These are phyloP conservation scores for Fusarium sp. DNA, from an alignment of 2,329 filamentous ascomycete genomes.

Conservation along the genomic window DNA sequence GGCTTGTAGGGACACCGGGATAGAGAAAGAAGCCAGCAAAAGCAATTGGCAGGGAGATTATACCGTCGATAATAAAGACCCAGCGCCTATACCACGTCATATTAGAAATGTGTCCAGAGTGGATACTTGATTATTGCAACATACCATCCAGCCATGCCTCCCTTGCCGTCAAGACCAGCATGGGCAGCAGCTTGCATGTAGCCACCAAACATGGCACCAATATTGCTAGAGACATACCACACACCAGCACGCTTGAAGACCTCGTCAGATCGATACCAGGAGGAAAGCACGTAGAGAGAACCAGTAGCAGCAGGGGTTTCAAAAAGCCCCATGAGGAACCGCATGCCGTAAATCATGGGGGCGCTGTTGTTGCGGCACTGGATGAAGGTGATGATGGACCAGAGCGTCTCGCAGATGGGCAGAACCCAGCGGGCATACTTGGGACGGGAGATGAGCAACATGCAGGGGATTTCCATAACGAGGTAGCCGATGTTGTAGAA, in stretches of 20 bases:
- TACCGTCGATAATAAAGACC: slow-evolving; percentile 53
- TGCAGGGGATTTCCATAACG: slow-evolving; percentile 45
- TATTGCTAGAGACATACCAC: slow-evolving; percentile 57
- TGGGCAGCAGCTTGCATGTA: slow-evolving; percentile 40
- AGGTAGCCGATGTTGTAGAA: slow-evolving; percentile 49
- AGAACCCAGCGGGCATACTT: slow-evolving; percentile 31
- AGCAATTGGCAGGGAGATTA: slow-evolving; percentile 45
- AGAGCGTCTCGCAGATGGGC: slow-evolving; percentile 28
- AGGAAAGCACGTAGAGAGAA: slow-evolving; percentile 50
- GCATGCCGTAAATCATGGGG: slow-evolving; percentile 33
- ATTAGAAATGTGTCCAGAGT: background rate
- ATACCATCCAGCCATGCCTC: slow-evolving; percentile 37
- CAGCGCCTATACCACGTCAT: slow-evolving; percentile 43
- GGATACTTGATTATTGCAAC: background rate
- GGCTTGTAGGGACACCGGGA: slow-evolving; percentile 46
- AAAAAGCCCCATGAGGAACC: slow-evolving; percentile 39
- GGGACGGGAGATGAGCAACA: slow-evolving; percentile 46
- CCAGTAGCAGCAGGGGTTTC: slow-evolving; percentile 40
- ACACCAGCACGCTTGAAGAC: slow-evolving; percentile 63
- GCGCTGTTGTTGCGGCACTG: slow-evolving; percentile 26
- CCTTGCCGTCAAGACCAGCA: slow-evolving; percentile 29
- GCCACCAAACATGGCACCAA: slow-evolving; percentile 35
- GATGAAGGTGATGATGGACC: slow-evolving; percentile 33
- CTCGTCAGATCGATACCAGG: slow-evolving; percentile 53
- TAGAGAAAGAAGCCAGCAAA: slow-evolving; percentile 48